phyloP scores from a whole-genome alignment of 768 basidiomycete genomes.

The Cantharellus cinnabarinus region DNA sequence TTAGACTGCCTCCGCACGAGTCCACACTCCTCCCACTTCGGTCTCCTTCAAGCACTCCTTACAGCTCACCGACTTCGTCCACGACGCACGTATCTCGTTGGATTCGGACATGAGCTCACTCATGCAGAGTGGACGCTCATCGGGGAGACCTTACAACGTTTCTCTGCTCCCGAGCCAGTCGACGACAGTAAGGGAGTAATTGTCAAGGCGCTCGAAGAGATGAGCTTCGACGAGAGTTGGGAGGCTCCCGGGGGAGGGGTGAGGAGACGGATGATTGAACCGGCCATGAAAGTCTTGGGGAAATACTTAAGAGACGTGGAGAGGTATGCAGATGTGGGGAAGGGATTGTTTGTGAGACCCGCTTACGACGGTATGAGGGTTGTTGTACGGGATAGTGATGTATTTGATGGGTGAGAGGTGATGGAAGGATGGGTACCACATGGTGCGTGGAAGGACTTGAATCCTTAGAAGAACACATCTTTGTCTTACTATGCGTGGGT shows the following conservation, averaged over 20 bases:
- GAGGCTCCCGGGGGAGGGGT: background rate
- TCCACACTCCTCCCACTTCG: constrained; percentile 61
- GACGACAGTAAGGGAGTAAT: no score
- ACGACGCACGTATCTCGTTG: constrained; percentile 44
- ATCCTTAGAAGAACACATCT: no score
- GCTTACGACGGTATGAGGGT: constrained; percentile 56
- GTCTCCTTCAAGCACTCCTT: constrained; percentile 39
- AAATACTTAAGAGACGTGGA: constrained; percentile 16
- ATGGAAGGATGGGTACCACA: no score
- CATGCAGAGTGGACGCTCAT: constrained; percentile 63
- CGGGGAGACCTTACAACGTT: constrained; percentile 21
- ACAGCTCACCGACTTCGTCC: constrained; percentile 38
- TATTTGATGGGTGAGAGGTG: background rate
- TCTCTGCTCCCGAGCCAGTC: no score
- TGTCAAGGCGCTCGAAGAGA: background rate
- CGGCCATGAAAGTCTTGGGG: constrained; percentile 18
- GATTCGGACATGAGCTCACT: constrained; percentile 55
- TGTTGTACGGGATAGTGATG: constrained; percentile 22
- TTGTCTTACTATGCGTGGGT: no score
- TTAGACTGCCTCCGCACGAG: constrained; percentile 55
- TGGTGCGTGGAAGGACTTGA: no score
- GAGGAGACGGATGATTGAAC: background rate
- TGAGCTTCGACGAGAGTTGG: background rate
- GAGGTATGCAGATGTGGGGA: constrained; percentile 29
- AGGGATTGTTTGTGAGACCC: constrained; percentile 39